phyloP scores from a whole-genome alignment of 2,329 filamentous ascomycete species.

The Arthrobotrys entomopaga region DNA sequence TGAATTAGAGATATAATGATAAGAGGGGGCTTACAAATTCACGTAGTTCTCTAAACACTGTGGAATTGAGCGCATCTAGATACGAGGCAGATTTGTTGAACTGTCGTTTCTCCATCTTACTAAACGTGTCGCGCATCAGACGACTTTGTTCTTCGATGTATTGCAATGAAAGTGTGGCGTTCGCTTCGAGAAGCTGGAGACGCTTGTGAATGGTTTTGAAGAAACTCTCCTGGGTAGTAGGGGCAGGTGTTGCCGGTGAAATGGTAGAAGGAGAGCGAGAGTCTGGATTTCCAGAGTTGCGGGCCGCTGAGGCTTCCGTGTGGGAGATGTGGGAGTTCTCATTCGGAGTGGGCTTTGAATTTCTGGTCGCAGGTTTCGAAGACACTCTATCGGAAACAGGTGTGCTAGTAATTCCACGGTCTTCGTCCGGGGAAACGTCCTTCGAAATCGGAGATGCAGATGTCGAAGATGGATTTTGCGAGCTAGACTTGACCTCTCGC shows the following conservation, averaged over 20 bases:
- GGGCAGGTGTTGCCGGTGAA: constrained; percentile 68
- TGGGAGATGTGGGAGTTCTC: constrained; percentile 57
- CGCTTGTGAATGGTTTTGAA: constrained; percentile 97
- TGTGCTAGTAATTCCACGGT: constrained; percentile 32
- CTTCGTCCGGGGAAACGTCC: constrained; percentile 20
- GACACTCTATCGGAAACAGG: constrained; percentile 20
- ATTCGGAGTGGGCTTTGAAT: constrained; percentile 50
- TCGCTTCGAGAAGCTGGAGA: constrained; percentile 87
- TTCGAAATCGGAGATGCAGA: constrained; percentile 22
- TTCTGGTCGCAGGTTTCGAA: constrained; percentile 16
- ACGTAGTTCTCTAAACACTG: constrained; percentile 82
- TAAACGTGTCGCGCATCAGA: constrained; percentile 86
- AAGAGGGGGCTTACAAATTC: constrained; percentile 65
- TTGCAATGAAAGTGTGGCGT: constrained; percentile 89
- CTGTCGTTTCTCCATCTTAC: constrained; percentile 86
- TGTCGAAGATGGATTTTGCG: constrained; percentile 20
- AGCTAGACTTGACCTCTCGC: constrained; percentile 29
- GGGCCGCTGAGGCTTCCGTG: constrained; percentile 37
- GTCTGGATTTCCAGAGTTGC: constrained; percentile 56
- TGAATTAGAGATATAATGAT: background rate
- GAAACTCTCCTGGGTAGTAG: constrained; percentile 94
- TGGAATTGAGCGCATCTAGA: constrained; percentile 84
- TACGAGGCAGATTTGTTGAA: constrained; percentile 83
- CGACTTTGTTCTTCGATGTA: constrained; percentile 97
- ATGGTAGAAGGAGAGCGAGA: constrained; percentile 62